A percentile compares a stretch with the other conserved stretches of the same genome.
phyloP scores from a whole-genome alignment of 192 early-diverging fungal genomes.

The Chytriomyces sp. region DNA sequence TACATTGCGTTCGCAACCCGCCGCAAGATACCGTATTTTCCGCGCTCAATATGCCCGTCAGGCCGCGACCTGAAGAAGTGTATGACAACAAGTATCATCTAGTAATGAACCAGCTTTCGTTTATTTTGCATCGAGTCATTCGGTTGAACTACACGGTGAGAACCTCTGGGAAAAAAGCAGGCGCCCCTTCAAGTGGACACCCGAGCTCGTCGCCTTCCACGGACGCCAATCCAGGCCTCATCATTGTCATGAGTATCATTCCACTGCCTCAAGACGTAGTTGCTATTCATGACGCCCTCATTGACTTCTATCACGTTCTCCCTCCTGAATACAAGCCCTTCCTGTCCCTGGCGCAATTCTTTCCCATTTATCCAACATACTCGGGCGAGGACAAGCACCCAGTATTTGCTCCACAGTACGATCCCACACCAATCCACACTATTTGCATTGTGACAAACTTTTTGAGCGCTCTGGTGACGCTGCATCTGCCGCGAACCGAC shows the following conservation, averaged over 20 bases:
- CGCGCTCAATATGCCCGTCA: background rate
- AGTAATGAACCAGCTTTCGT: constrained; percentile 21
- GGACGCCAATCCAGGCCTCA: background rate
- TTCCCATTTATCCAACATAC: background rate
- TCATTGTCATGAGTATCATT: constrained; percentile 1
- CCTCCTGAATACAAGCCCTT: constrained; percentile 18
- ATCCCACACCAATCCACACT: constrained; percentile 1
- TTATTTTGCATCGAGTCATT: constrained; percentile 24
- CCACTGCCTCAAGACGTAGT: constrained; percentile 4
- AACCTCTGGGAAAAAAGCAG: background rate
- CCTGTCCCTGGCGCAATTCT: constrained; percentile 12
- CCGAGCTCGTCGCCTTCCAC: background rate
- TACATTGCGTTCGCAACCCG: constrained; percentile 9
- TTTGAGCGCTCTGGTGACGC: constrained; percentile 12
- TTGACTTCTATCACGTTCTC: constrained; percentile 24
- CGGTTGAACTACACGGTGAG: constrained; percentile 27
- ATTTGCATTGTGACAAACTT: constrained; percentile 13
- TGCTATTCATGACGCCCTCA: constrained; percentile 21
- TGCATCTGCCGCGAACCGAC: constrained; percentile 27
- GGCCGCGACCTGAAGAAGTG: background rate
- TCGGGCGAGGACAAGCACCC: background rate
- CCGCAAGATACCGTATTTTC: constrained; percentile 11
- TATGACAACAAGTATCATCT: constrained; percentile 8
- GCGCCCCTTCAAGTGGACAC: background rate
- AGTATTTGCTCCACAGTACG: background rate